Base-by-base conservation (phyloP, 768 basidiomycete species). In the Mycena sanguinolenta region DNA sequence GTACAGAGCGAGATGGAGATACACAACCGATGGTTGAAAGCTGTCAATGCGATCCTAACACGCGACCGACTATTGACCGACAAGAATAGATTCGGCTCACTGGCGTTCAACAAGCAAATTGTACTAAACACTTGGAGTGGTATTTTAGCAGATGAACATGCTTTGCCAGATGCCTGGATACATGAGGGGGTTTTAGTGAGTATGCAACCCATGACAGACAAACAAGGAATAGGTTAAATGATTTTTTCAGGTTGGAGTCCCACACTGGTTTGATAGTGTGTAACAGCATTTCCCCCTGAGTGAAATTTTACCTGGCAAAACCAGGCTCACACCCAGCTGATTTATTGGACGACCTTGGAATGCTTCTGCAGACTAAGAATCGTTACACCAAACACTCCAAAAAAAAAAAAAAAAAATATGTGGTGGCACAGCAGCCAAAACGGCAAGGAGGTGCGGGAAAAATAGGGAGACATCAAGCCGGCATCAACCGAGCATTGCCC, bases 181-280 rank as follows among this genome's bases (percentile, higher is more conserved):
- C 23, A n/a, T 13, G 30, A 65, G 39, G 65, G 63, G 64, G 69
- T 61, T 71, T 65, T 71, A 66, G 69, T 70, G 69, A 64, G 64
- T 71, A 71, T 71, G 27, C 28, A 28, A 46, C 44, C 44, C 44
- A 46, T 46, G n/a, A 30, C 53, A 32, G 19, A 46, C 4, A 46
- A 2, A 32, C 27, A 55, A 12, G 30, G 53, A 17, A 55, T 55
- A 34, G 53, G 53, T 3, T 55, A 17, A 39, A 21, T 55, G 13
- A 38, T 30, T 54, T 46, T 46, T 46, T 46, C 44, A 21, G 44
- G 44, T 46, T 21, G 17, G 44, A 46, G 44, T n/a, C 44, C 44
- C 39, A 42, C 39, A 42, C 39, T 42, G 39, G 39, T 34, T 42
- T 42, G 3, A 42, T 14, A 14, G 39, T 42, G 39, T 14, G 39